A percentile compares a stretch with the other conserved stretches of the same genome.
These are phyloP conservation scores for Blastomyces percursus DNA, from an alignment of 2,329 filamentous ascomycete species.

Conservation along the genomic window DNA sequence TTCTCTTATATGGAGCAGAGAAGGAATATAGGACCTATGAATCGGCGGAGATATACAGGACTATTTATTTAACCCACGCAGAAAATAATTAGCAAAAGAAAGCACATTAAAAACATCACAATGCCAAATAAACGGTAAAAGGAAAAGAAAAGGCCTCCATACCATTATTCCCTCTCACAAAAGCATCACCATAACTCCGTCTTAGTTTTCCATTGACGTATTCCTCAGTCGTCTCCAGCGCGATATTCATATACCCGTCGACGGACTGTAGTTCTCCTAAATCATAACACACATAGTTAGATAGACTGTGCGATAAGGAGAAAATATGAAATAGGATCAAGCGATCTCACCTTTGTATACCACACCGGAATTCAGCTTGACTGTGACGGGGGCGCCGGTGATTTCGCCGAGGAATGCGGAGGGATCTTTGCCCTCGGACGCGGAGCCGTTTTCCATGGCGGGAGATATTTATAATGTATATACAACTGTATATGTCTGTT, in stretches of 20 bases:
- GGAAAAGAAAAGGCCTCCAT: not conserved
- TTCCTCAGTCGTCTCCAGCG: conserved; percentile 89
- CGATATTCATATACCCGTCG: conserved; percentile 99
- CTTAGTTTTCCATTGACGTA: conserved; percentile 75
- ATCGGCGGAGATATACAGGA: conserved; percentile 32
- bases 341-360: conserved; percentile 74
- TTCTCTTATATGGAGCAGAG: not conserved
- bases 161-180: conserved; percentile 96
- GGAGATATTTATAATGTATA: not conserved
- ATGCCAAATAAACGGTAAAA: not conserved
- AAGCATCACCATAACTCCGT: conserved; percentile 83
- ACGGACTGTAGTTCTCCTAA: conserved; percentile 90
- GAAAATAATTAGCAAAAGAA: not conserved
- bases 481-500: not conserved
- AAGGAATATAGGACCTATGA: conserved; percentile 6
- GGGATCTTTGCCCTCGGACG: conserved; percentile 72
- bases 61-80: conserved; percentile 11
- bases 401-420: conserved; percentile 90
- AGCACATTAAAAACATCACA: not conserved
- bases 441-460: conserved; percentile 64
- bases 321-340: not conserved
- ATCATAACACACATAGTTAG: not conserved
- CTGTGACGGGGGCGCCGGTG: conserved; percentile 84
- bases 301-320: not conserved
- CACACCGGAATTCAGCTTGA: conserved; percentile 97